Evolutionary conservation across 352 stramenopile genomes (phyloP).

Genomic region (Saprolegnia diclina): DNA sequence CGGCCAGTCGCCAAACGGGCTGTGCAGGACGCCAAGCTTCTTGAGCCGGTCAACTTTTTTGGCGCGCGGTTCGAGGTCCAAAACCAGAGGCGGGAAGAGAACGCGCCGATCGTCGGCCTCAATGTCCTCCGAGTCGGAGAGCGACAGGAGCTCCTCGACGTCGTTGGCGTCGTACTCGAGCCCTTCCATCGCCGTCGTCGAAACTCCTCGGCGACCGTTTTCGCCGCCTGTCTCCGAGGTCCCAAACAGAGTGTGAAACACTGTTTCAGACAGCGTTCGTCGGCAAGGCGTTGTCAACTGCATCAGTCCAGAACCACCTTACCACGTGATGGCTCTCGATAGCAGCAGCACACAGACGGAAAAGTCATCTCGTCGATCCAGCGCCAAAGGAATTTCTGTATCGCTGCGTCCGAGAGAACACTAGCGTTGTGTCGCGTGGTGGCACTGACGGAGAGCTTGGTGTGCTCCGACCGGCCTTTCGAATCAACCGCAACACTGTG

Average conservation of each 20-base stretch:
- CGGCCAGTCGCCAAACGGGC: conserved; percentile 9
- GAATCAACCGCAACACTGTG: no score
- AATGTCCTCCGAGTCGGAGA: conserved; percentile 13
- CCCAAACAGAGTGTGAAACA: neutral
- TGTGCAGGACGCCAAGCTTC: conserved; percentile 20
- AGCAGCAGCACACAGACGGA: neutral
- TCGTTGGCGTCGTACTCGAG: conserved; percentile 22
- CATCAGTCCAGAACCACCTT: neutral
- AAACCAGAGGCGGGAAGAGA: neutral
- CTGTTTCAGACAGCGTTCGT: neutral
- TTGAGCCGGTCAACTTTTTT: conserved; percentile 2
- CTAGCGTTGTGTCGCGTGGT: no score
- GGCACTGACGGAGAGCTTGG: no score
- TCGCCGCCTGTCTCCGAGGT: neutral
- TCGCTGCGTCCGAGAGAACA: no score
- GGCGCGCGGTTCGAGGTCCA: neutral
- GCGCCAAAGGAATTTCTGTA: no score
- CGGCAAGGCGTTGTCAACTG: no score
- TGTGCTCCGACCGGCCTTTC: no score
- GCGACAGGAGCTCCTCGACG: conserved; percentile 14
- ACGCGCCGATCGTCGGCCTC: neutral
- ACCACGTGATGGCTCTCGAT: neutral
- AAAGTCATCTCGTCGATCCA: neutral
- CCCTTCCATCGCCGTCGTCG: conserved; percentile 9
- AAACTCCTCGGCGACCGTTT: neutral